Base-by-base conservation (phyloP, 805 yeast species). In the Nakazawaea sp. region DNA sequence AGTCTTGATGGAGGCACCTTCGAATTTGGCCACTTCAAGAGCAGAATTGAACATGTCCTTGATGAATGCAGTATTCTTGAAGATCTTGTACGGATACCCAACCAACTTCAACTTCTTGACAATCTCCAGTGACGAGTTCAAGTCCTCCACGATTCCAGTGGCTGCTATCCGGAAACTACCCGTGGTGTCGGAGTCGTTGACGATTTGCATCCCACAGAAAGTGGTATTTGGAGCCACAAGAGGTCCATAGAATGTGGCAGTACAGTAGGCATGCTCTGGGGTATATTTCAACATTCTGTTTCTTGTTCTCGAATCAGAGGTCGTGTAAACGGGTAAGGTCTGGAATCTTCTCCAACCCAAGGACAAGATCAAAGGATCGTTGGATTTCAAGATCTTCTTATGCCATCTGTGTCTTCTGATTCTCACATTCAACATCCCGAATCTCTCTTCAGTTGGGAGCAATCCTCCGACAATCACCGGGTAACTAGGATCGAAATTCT, bases 371-470 rank as follows among this genome's bases (percentile, higher is more conserved):
- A 94, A 68, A 1, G 99, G 98, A 62, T 92, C 99, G 54, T 87
- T 94, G 8, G 97, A 77, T 60, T 92, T 92, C 50, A 92, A 68
- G 42, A 94, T 86, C 70, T 88, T 88, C 56, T 88, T 90, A 62
- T 92, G 97, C 99, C 99, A 92, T 67, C 98, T 79, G 58, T 92
- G 99, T 61, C 96, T 80, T 76, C 96, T 88, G 43, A 92, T 77
- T 64, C 97, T 78, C 33, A 86, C 96, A 54, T 86, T 90, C 64
- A 88, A 69, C 52, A 84, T 81, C 5, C 98, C 99, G 55, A 89
- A 90, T 53, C 95, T 72, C 41, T 88, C 82, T 56, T 92, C 99
- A 4, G 95, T 86, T 26, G 92, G 77, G 42, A 90, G 65, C 41
- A 92, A 64, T 3, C 97, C 97, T 42, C 99, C 99, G 49, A 94